A percentile compares a stretch with the other conserved stretches of the same genome.
Evolutionary conservation across 768 basidiomycete species (phyloP).

Genomic region (Suillus occidentalis): DNA sequence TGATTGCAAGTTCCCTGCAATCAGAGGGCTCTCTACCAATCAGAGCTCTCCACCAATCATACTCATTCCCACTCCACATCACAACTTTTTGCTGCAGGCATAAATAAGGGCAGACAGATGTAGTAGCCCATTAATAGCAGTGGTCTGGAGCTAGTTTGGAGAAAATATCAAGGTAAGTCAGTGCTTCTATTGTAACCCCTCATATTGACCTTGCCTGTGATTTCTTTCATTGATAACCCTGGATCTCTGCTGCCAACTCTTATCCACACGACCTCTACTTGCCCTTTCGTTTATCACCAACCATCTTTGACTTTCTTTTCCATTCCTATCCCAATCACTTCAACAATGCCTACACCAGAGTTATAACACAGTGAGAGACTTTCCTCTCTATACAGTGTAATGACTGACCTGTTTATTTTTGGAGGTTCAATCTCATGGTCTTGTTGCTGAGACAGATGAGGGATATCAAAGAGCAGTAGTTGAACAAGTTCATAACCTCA

Average conservation of each 20-base stretch:
- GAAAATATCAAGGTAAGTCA: neutral
- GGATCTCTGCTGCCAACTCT: neutral
- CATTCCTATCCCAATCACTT: neutral
- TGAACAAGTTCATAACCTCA: too few relatives aligned
- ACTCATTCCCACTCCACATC: neutral
- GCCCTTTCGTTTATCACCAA: neutral
- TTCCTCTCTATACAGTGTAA: neutral
- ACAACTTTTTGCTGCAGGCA: neutral
- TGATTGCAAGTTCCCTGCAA: neutral
- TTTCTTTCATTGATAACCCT: neutral
- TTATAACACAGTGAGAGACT: neutral
- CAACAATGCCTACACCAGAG: neutral
- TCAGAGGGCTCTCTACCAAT: neutral
- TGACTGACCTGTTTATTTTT: too few relatives aligned
- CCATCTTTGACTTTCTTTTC: neutral
- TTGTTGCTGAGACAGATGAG: too few relatives aligned
- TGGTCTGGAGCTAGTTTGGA: too few relatives aligned
- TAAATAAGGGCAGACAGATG: too few relatives aligned
- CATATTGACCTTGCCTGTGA: neutral
- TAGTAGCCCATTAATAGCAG: too few relatives aligned
- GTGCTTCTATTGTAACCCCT: neutral
- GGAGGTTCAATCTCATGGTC: too few relatives aligned
- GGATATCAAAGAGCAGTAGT: too few relatives aligned
- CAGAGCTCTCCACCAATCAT: neutral
- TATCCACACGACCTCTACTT: neutral